phyloP scores from a whole-genome alignment of 305 asterid genomes.

The Fraxinus sp. region DNA sequence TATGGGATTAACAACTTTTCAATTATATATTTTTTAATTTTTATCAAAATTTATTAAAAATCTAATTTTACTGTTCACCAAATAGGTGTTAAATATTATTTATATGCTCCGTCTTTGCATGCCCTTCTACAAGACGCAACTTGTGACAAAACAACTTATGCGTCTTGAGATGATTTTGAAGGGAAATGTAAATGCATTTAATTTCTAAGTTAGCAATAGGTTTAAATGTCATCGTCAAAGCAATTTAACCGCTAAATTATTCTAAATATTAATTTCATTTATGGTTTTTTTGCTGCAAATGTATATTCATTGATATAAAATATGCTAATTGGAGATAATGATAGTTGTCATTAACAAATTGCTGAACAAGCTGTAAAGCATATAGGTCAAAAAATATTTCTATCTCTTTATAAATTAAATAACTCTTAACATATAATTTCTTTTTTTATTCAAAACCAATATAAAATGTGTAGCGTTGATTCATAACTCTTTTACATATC shows the following conservation, averaged over 20 bases:
- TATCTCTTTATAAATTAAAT: not conserved
- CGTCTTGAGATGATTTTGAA: not conserved
- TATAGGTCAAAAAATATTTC: not conserved
- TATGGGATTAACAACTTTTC: too few relatives aligned
- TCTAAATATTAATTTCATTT: not conserved
- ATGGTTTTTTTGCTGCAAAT: not conserved
- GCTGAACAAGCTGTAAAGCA: not conserved
- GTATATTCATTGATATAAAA: not conserved
- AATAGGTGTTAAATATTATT: not conserved
- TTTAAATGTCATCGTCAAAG: not conserved
- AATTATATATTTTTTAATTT: too few relatives aligned
- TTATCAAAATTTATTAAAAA: too few relatives aligned
- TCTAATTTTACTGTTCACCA: not conserved
- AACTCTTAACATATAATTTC: not conserved
- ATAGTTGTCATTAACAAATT: not conserved
- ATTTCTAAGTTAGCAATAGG: not conserved
- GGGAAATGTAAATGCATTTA: not conserved
- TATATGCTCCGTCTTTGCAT: not conserved
- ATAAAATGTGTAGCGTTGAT: not conserved
- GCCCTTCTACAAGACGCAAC: not conserved
- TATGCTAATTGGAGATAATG: not conserved
- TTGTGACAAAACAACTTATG: not conserved
- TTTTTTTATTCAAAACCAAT: not conserved
- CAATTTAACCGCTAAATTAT: not conserved
- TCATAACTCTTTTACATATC: not conserved